Conservation (phyloP, 768 basidiomycete species). For the Boletellus ananas region DNA sequence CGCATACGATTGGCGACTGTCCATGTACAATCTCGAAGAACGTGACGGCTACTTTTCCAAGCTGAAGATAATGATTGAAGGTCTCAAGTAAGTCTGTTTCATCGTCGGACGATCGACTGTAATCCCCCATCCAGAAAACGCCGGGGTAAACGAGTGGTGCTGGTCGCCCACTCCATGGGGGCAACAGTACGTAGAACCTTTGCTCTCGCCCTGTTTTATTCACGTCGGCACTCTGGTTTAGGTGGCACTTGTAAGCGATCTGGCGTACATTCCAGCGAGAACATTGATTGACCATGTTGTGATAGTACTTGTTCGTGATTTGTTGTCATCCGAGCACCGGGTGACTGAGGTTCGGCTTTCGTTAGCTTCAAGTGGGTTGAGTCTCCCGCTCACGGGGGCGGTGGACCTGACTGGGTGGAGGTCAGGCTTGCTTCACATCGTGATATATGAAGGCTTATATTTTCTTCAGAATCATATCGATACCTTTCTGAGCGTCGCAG, state of each 20-base stretch:
- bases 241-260: slow-evolving; percentile 43
- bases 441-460: neutral
- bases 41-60: slow-evolving; percentile 87
- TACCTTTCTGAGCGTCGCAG: slow-evolving; percentile 78
- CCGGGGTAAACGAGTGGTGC: slow-evolving; percentile 73
- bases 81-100: slow-evolving; percentile 52
- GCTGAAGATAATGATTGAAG: slow-evolving; percentile 78
- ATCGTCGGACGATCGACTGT: neutral
- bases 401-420: slow-evolving; percentile 90
- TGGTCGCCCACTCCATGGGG: slow-evolving; percentile 88
- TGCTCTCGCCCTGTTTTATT: neutral
- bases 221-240: slow-evolving; percentile 40
- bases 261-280: neutral
- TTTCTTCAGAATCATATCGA: slow-evolving; percentile 71
- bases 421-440: slow-evolving; percentile 33
- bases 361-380: slow-evolving; percentile 95
- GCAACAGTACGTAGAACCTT: slow-evolving; percentile 50
- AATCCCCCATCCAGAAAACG: slow-evolving; percentile 44
- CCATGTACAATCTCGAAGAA: slow-evolving; percentile 87
- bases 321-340: neutral
- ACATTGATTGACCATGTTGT: slow-evolving; percentile 1
- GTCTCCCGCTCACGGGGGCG: slow-evolving; percentile 73
- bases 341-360: slow-evolving; percentile 4
- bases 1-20: slow-evolving; percentile 89
- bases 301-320: slow-evolving; percentile 78